Base-by-base conservation (phyloP, 2,329 filamentous ascomycete species). In the Aureobasidium uvarum region DNA sequence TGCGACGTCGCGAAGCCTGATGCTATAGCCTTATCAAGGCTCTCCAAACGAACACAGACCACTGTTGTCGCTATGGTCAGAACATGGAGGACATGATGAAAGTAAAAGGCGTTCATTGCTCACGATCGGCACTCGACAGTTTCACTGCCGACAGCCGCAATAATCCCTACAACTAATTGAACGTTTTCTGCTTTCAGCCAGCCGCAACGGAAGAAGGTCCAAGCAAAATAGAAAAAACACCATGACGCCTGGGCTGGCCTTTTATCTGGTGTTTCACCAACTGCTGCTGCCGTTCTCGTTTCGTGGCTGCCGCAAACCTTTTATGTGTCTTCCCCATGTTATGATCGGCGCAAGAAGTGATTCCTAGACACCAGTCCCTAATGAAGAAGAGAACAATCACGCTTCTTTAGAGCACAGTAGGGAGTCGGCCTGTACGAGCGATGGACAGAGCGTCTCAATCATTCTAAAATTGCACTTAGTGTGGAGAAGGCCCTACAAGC, bases 81-180 rank as follows among this genome's bases (percentile, higher is more conserved):
- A 48, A 56, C 7, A 60, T 39, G 23, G 6, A 41, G 20, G 48
- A 20, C 45, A 41, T 28, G 23, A 18, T 41, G 51, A 62, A 60
- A 62, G 58, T 62, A 51, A 48, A 45, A 63, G 52, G 36, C 46
- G 48, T 63, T 63, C 60, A 23, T 23, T 43, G 46, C 59, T 52
- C 48, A 18, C 48, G 60, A 63, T 63, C 60, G 60, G 48, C 60
- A 63, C 25, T 54, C 60, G 60, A 52, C 59, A 23, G 59, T 63
- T 63, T 43, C 46, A 63, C 60, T 63, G 46, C 60, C 60, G 60
- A 63, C 36, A 54, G 48, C 60, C 60, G 48, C 38, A 54, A 13
- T 38, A 54, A 13, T 38, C 31, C 38, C 18, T 13, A 39, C 38
- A n/a, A n/a, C 18, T 6, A 39, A 25, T 33, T 41, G 45, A 25